These are phyloP conservation scores for Datisca glomerata DNA, from an alignment of 306 rosid genomes.

Conservation along the genomic window DNA sequence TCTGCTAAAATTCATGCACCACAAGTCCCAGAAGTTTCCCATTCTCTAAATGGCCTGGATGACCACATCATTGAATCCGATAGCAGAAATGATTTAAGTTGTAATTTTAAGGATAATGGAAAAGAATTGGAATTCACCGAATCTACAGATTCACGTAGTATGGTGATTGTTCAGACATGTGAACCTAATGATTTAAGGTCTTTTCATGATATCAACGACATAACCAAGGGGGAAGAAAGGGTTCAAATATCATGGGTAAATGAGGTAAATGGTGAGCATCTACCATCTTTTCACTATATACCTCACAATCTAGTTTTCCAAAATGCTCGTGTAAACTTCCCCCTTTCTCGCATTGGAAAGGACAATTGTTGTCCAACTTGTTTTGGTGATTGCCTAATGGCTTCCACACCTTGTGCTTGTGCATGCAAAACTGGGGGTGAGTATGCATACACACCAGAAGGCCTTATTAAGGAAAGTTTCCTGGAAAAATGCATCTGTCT, in stretches of 20 bases:
- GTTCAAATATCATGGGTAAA: conserved; percentile 62
- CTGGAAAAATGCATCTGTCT: conserved; percentile 60
- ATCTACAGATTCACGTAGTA: conserved; percentile 18
- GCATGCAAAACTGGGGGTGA: conserved; percentile 45
- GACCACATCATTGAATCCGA: conserved; percentile 12
- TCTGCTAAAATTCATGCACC: conserved; percentile 18
- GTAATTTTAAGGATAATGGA: conserved; percentile 18
- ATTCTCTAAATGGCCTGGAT: conserved; percentile 18
- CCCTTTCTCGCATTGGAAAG: conserved; percentile 53
- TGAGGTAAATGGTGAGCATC: conserved; percentile 31
- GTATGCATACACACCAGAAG: conserved; percentile 57
- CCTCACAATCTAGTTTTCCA: conserved; percentile 41
- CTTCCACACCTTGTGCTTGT: conserved; percentile 50
- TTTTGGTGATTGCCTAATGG: conserved; percentile 63
- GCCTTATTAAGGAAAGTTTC: conserved; percentile 54
- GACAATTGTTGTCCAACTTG: conserved; percentile 67
- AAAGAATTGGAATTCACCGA: conserved; percentile 18
- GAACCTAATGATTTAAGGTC: conserved; percentile 29
- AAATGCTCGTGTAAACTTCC: conserved; percentile 41
- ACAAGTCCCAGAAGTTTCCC: conserved; percentile 10
- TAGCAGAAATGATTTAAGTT: conserved; percentile 17
- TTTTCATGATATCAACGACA: conserved; percentile 37
- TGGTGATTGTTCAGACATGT: conserved; percentile 29
- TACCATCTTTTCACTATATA: conserved; percentile 52
- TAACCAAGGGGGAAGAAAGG: conserved; percentile 79